Evolutionary conservation across 164 flowering plant species (phyloP).

Genomic region (Magnolia kwangsiensis): DNA sequence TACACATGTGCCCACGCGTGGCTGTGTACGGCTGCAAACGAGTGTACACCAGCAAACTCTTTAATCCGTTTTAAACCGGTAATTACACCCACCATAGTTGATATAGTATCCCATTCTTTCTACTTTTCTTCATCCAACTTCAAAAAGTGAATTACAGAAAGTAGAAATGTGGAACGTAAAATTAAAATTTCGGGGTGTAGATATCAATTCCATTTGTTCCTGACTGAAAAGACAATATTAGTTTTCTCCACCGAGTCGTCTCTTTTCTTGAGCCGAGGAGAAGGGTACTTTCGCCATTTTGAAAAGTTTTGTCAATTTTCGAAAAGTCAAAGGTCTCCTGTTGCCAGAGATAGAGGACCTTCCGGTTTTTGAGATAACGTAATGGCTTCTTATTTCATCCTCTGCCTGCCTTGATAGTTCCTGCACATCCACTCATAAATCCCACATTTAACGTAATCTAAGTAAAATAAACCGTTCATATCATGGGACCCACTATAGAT

Average conservation of each 20-base stretch:
- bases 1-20: too few relatives aligned
- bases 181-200: background rate
- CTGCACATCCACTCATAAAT: too few relatives aligned
- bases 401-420: too few relatives aligned
- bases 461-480: too few relatives aligned
- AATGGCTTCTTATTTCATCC: background rate
- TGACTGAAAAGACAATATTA: background rate
- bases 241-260: background rate
- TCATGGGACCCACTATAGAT: too few relatives aligned
- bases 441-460: too few relatives aligned
- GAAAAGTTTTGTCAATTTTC: background rate
- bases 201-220: background rate
- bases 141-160: background rate
- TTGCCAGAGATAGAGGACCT: background rate
- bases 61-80: too few relatives aligned
- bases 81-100: too few relatives aligned
- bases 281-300: background rate
- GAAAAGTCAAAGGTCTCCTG: conserved; percentile 2
- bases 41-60: too few relatives aligned
- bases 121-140: too few relatives aligned
- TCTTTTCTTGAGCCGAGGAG: background rate
- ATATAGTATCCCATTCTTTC: too few relatives aligned
- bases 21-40: too few relatives aligned
- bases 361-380: background rate
- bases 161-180: background rate